Base-by-base conservation (phyloP, 2,329 filamentous ascomycete genomes). In the Curvularia verruculosa region DNA sequence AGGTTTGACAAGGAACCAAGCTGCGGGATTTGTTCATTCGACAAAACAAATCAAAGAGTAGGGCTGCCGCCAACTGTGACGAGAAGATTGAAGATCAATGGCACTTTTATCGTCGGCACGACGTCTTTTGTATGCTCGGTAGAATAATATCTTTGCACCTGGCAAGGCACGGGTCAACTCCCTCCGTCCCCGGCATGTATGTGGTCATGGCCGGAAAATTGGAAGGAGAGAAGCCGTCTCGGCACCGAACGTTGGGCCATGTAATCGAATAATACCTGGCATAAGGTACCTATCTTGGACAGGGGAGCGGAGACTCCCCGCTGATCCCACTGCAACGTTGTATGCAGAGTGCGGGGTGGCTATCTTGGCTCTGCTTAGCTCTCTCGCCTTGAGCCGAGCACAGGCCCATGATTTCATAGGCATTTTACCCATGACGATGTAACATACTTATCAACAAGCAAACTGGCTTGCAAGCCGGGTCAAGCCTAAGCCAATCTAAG, bases 311-410 rank as follows among this genome's bases (percentile, higher is more conserved):
- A 56, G 56, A 40, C 43, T 50, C 57, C 52, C 62, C 59, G 53
- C 49, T 34, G 61, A 45, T 60, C 58, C 59, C 52, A 52, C 56
- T 49, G 43, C 12, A 29, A 46, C 26, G 43, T 46, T 26, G 23
- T 43, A 59, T 59, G 53, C 58, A 61, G 48, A 47, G 58, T 63
- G 63, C 65, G 65, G 63, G 65, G 65, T 63, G 65, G 65, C 63
- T 54, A 48, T 24, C 63, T 66, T 63, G 63, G 61, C 61, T 49
- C 45, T 46, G 40, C 60, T 62, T 62, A 58, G 54, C 28, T 24
- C 5, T 24, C 5, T 50, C 36, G 36, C 43, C 44, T 52, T 52
- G 37, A 31, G 37, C 7, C 52, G 29, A 29, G 21, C 23, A 13
- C 21, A 34, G 43, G 13, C 45, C 36, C 44, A 43, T 46, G n/a